phyloP scores from a whole-genome alignment of 2,329 filamentous ascomycete genomes.

The Graphilbum ipis-grandicollis region DNA sequence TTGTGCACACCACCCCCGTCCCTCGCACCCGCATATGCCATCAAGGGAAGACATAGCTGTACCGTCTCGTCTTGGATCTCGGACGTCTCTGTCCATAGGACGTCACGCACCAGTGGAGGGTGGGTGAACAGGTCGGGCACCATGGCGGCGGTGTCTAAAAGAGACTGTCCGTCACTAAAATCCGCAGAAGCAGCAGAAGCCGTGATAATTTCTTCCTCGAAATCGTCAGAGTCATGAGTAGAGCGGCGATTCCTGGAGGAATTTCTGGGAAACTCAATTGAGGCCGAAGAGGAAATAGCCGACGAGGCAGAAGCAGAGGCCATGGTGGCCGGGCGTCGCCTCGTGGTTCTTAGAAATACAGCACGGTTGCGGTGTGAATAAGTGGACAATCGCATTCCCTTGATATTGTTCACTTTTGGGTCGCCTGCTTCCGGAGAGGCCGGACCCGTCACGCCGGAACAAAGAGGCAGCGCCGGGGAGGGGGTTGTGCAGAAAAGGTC shows the following conservation, averaged over 20 bases:
- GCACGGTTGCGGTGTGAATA: conserved; percentile 8
- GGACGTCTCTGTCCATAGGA: conserved; percentile 50
- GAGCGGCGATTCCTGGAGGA: too few species aligned
- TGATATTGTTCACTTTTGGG: conserved; percentile 6
- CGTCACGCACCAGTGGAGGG: conserved; percentile 46
- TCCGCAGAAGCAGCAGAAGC: neutral
- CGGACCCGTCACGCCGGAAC: neutral
- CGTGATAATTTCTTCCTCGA: conserved; percentile 5
- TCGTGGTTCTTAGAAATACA: conserved; percentile 10
- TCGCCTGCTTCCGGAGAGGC: neutral
- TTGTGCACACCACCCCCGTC: too few species aligned
- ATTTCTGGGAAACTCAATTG: too few species aligned
- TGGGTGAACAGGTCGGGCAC: conserved; percentile 40
- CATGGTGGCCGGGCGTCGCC: conserved; percentile 5
- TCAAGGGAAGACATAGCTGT: conserved; percentile 48
- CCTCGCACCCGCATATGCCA: too few species aligned
- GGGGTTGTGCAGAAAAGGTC: too few species aligned
- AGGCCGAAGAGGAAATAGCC: neutral
- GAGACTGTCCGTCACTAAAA: too few species aligned
- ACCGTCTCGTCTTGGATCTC: conserved; percentile 51
- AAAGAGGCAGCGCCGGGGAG: neutral
- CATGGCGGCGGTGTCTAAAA: conserved; percentile 9
- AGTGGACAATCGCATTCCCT: conserved; percentile 5
- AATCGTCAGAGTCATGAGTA: neutral
- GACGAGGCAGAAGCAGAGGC: neutral